These are phyloP conservation scores for Xylariales sp. DNA, from an alignment of 2,329 filamentous ascomycete genomes.

Conservation along the genomic window DNA sequence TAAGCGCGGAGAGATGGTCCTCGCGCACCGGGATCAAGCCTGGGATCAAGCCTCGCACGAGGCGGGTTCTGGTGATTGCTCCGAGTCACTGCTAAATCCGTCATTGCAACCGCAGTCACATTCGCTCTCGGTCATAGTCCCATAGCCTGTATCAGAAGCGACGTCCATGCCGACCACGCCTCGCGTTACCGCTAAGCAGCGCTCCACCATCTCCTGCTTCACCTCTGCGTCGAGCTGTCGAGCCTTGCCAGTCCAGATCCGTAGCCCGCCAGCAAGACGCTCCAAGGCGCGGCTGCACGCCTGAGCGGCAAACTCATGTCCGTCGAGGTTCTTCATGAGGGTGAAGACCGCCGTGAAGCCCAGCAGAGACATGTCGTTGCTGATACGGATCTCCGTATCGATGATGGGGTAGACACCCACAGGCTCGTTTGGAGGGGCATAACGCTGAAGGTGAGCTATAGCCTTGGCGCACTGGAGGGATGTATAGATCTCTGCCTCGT, in stretches of 20 bases:
- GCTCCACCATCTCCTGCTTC: slow-evolving; percentile 50
- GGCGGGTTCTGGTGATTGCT: slow-evolving; percentile 2
- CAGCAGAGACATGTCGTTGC: slow-evolving; percentile 47
- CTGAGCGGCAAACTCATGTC: slow-evolving; percentile 42
- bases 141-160: slow-evolving; percentile 52
- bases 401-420: slow-evolving; percentile 47
- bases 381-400: slow-evolving; percentile 31
- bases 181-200: slow-evolving; percentile 52
- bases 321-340: slow-evolving; percentile 49
- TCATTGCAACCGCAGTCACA: slow-evolving; percentile 18
- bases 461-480: slow-evolving; percentile 57
- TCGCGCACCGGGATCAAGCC: no score
- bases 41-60: no score
- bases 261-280: slow-evolving; percentile 50
- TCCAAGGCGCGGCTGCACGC: slow-evolving; percentile 47
- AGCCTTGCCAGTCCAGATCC: slow-evolving; percentile 55
- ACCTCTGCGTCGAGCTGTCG: slow-evolving; percentile 46
- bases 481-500: slow-evolving; percentile 49
- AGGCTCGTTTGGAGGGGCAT: slow-evolving; percentile 35
- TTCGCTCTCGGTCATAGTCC: slow-evolving; percentile 49
- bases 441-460: slow-evolving; percentile 51
- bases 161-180: slow-evolving; percentile 54
- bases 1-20: no score
- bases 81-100: slow-evolving; percentile 6
- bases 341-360: slow-evolving; percentile 56